These are phyloP conservation scores for Anthostomella pinea DNA, from an alignment of 2,329 filamentous ascomycete genomes.

Conservation along the genomic window DNA sequence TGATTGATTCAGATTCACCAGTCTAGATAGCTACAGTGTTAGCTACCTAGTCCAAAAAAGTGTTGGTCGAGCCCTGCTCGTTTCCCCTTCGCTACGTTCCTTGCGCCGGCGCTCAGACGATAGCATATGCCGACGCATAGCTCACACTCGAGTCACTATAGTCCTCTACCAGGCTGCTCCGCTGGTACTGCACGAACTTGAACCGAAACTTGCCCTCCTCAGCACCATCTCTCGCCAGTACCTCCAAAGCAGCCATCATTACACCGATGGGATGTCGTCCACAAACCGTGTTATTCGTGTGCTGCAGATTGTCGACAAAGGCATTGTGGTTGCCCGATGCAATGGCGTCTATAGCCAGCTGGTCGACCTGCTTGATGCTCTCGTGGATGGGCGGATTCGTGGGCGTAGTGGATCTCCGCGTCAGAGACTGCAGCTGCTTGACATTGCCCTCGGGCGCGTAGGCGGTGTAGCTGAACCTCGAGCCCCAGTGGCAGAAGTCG, in stretches of 20 bases:
- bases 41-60: too few species aligned
- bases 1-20: too few species aligned
- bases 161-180: conserved; percentile 71
- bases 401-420: conserved; percentile 32
- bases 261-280: conserved; percentile 94
- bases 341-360: conserved; percentile 79
- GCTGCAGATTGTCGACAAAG: conserved; percentile 66
- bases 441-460: conserved; percentile 54
- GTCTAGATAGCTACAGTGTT: conserved; percentile 8
- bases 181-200: conserved; percentile 80
- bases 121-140: conserved; percentile 89
- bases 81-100: too few species aligned
- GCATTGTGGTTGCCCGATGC: conserved; percentile 68
- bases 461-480: conserved; percentile 77
- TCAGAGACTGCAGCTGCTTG: conserved; percentile 39
- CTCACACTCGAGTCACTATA: conserved; percentile 82
- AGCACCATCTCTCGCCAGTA: conserved; percentile 42
- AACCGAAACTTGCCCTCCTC: conserved; percentile 54
- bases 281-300: conserved; percentile 88
- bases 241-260: conserved; percentile 82
- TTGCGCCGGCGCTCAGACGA: too few species aligned
- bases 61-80: too few species aligned
- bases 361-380: conserved; percentile 77
- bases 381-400: conserved; percentile 66
- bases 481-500: conserved; percentile 96